Base-by-base conservation (phyloP, 129 eudicot species). In the Scalesia atractyloides region DNA sequence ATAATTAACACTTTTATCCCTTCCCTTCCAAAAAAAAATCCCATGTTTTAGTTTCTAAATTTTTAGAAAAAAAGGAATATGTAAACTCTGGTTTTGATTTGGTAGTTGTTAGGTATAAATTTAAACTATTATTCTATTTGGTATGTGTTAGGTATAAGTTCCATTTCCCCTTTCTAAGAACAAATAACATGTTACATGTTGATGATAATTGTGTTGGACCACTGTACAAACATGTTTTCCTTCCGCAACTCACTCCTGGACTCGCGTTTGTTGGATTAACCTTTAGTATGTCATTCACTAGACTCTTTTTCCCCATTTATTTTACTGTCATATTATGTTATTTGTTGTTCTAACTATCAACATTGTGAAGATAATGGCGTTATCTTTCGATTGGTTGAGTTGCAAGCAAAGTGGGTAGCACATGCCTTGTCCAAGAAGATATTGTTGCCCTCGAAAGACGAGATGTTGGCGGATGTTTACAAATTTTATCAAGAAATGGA, bases 201-300 rank as follows among this genome's bases (percentile, higher is more conserved):
- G 96, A 84, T 14, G 81, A 89, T 43, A 82, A 82, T 53, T 78
- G 91, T 37, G 96, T 89, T 49, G 96, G 89, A 61, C 96, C 96
- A 19, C 84, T 89, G 16, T 89, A 89, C 75, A 86, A 89, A 52
- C 96, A 89, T 14, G 77, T 86, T 7, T 89, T 89, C 56, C 81
- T 86, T 19, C 96, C 91, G 10, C 36, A 66, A 62, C 82, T 79
- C 24, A 84, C 87, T 15, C 96, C 91, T 19, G 19, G 47, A 8
- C 89, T 89, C 69, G 79, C 89, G 12, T 89, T 84, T 13, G 44
- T 86, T 34, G 91, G 86, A 58, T 16, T 88, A 76, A 57, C 82
- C 18, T 66, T 14, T 13, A 44, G 64, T 82, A 41, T 4, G 64
- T 77, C 3, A 19, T 47, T 54, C 0, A 5, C 6, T 48, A 7